Conservation (phyloP, 352 stramenopile genomes). For the Globisporangium acanthophoron region DNA sequence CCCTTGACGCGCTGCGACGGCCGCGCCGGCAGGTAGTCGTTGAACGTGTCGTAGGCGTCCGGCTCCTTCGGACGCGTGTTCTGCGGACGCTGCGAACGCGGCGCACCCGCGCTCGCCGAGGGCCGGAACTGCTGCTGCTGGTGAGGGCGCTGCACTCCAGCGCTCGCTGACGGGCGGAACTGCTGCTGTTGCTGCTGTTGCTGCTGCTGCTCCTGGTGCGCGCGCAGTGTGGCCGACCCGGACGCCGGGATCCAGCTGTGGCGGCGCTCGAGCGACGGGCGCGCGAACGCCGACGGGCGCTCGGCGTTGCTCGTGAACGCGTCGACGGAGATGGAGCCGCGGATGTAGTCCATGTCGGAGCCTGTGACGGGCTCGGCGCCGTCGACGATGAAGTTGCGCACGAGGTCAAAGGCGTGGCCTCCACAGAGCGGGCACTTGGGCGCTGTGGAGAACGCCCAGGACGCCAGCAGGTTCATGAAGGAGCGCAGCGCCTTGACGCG, state of each 20-base stretch:
- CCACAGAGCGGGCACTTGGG: conserved; percentile 83
- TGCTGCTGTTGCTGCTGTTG: conserved; percentile 3
- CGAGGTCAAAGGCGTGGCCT: conserved; percentile 73
- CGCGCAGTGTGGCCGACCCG: conserved; percentile 23
- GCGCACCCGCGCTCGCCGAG: not conserved
- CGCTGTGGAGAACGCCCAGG: conserved; percentile 76
- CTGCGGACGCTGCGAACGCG: conserved; percentile 2
- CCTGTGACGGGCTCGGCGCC: conserved; percentile 40
- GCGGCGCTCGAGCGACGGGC: conserved; percentile 21
- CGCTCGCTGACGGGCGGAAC: not conserved
- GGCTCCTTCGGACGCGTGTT: conserved; percentile 8
- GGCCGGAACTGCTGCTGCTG: conserved; percentile 2
- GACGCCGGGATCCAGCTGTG: conserved; percentile 56
- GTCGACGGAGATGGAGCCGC: conserved; percentile 52
- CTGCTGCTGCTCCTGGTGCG: conserved; percentile 9
- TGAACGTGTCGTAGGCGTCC: conserved; percentile 63
- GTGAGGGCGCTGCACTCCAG: not conserved
- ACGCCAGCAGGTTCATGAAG: conserved; percentile 79
- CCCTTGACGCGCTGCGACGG: conserved; percentile 42
- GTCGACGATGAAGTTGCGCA: conserved; percentile 76
- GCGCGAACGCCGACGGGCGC: conserved; percentile 17
- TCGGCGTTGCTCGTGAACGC: conserved; percentile 38
- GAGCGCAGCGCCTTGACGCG: conserved; percentile 75
- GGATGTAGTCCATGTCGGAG: conserved; percentile 63
- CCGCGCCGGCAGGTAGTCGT: conserved; percentile 58